Base-by-base conservation (phyloP, 148 eudicot species). In the Heliosperma pusillum region DNA sequence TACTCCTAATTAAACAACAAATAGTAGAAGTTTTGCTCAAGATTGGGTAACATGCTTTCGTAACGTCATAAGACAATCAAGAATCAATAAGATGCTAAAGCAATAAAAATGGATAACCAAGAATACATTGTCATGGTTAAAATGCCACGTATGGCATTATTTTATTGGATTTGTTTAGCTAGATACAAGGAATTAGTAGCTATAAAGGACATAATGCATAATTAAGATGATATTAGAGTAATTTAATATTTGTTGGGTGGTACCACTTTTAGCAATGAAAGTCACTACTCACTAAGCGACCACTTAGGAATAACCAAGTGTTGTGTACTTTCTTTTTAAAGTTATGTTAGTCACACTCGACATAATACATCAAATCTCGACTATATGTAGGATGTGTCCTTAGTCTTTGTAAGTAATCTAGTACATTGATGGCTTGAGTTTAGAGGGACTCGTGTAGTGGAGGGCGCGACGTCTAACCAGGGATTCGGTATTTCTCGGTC, bases 91-190 rank as follows among this genome's bases (percentile, higher is more conserved):
- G 62, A 58, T n/a, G 62, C 24, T 58, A 58, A 58, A 8, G 26
- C 8, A 2, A n/a, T 58, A 25, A 72, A 40, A 27, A 27, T 68
- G 33, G 50, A 73, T 47, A 33, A 75, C 27, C 60, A 74, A 16
- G 71, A 69, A 73, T 61, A 26, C 11, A 61, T 61, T 33, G 16
- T 80, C 61, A 79, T 79, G 47, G 64, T 20, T 64, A 77, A 50
- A 53, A 13, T 67, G 89, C 82, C 89, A 88, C 85, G 87, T 86
- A 83, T 63, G 27, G 24, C 64, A 17, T 47, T 13, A n/a, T 45
- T 60, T n/a, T 25, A 10, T 47, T 52, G 40, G 70, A 71, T 66
- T 20, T 40, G 66, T 13, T 47, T 67, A 72, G 71, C 77, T 68
- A 73, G 66, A 56, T 66, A 56, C 81, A 57, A 47, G 27, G 72